Evolutionary conservation across 805 yeast species (phyloP).

Genomic region (Nakazawaea wyomingensis): DNA sequence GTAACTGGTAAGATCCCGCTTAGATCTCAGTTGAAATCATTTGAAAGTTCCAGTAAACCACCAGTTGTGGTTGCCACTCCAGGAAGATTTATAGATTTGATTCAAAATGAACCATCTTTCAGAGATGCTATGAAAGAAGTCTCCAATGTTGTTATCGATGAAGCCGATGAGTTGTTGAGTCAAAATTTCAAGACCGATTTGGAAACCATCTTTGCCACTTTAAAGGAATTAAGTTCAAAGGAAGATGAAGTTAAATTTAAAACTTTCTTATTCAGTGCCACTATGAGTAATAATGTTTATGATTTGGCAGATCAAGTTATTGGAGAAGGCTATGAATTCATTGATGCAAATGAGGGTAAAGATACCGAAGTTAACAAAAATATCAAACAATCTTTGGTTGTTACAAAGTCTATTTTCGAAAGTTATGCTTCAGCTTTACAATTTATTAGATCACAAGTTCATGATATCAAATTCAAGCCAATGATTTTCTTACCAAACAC

Average conservation of each 20-base stretch:
- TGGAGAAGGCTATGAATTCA: slow-evolving; percentile 47
- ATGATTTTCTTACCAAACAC: slow-evolving; percentile 82
- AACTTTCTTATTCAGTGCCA: slow-evolving; percentile 82
- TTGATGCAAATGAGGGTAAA: slow-evolving; percentile 78
- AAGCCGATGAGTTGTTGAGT: slow-evolving; percentile 84
- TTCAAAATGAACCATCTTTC: slow-evolving; percentile 40
- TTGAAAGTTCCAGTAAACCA: slow-evolving; percentile 31
- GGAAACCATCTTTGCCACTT: slow-evolving; percentile 45
- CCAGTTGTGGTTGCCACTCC: slow-evolving; percentile 67
- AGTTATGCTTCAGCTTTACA: slow-evolving; percentile 53
- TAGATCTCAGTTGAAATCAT: slow-evolving; percentile 28
- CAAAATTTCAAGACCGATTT: slow-evolving; percentile 72
- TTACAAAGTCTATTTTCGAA: slow-evolving; percentile 50
- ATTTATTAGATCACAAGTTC: slow-evolving; percentile 37
- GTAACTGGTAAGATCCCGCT: slow-evolving; percentile 66
- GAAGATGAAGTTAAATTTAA: slow-evolving; percentile 39
- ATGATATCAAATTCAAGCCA: slow-evolving; percentile 54
- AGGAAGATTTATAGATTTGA: slow-evolving; percentile 69
- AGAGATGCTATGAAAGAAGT: slow-evolving; percentile 45
- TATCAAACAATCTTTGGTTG: slow-evolving; percentile 62
- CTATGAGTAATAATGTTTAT: slow-evolving; percentile 66
- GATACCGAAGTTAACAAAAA: slow-evolving; percentile 58
- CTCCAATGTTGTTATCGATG: slow-evolving; percentile 73
- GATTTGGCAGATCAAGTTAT: slow-evolving; percentile 56
- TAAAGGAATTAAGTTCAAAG: slow-evolving; percentile 29